Evolutionary conservation across 176 grass and related monocot species (phyloP).

Genomic region (Oryza longistaminata): DNA sequence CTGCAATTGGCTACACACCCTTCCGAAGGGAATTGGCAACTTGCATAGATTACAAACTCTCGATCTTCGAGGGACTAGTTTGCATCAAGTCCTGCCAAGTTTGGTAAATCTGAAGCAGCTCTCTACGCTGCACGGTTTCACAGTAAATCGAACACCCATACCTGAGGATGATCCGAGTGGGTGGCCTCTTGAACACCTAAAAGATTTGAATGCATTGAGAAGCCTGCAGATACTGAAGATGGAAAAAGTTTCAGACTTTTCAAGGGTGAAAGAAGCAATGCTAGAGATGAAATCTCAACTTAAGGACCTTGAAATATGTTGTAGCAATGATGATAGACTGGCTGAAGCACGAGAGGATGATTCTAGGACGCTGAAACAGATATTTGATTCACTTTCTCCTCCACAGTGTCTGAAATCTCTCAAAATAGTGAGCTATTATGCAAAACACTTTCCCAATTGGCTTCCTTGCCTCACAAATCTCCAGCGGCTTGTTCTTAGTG

Average conservation of each 20-base stretch:
- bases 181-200: slow-evolving; percentile 54
- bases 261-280: slow-evolving; percentile 31
- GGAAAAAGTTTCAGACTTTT: slow-evolving; percentile 44
- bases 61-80: slow-evolving; percentile 53
- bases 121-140: slow-evolving; percentile 40
- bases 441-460: slow-evolving; percentile 43
- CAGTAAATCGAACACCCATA: slow-evolving; percentile 30
- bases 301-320: slow-evolving; percentile 57
- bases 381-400: slow-evolving; percentile 47
- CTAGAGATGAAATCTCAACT: slow-evolving; percentile 47
- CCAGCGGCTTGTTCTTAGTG: slow-evolving; percentile 43
- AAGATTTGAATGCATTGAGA: slow-evolving; percentile 46
- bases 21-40: slow-evolving; percentile 49
- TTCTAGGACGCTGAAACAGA: slow-evolving; percentile 34
- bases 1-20: slow-evolving; percentile 45
- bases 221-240: slow-evolving; percentile 56
- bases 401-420: slow-evolving; percentile 51
- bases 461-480: slow-evolving; percentile 41
- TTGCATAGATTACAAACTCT: slow-evolving; percentile 50
- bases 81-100: slow-evolving; percentile 46
- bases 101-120: slow-evolving; percentile 53
- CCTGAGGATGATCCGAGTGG: slow-evolving; percentile 42
- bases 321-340: slow-evolving; percentile 46
- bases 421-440: slow-evolving; percentile 58
- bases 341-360: slow-evolving; percentile 17